Base-by-base conservation (phyloP, 1,284 basidiomycete genomes). In the Rhodotorula sp. region DNA sequence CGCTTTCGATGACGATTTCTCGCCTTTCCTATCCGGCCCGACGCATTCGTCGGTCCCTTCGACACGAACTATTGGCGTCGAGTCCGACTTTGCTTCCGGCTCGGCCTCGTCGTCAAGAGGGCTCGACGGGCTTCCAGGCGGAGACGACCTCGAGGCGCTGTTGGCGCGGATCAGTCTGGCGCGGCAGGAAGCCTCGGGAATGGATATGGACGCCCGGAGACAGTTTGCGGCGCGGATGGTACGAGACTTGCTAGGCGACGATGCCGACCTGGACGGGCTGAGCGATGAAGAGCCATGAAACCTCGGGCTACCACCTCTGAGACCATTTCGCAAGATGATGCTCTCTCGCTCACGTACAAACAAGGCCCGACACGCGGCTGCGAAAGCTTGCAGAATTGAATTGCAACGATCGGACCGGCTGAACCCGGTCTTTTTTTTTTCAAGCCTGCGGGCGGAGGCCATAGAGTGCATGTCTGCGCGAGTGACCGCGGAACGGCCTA, bases 1-100 rank as follows among this genome's bases (percentile, higher is more conserved):
- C 23, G 16, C 60, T 12, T 75, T 75, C 49, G 71, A 75, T 7
- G 69, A 73, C 60, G 73, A 75, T 57, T 75, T 75, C 57, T 55
- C 70, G 19, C 66, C 73, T 2, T 75, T 75, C 60, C 67, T 71
- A 38, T 49, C 56, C 7, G 60, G 59, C 21, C 18, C 52, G 7
- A 15, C 18, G 21, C 28, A 47, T 18, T 48, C 59, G n/a, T 7
- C 31, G 50, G 10, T 6, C 14, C 47, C 18, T 15, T 2, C 28
- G 48, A 66, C 38, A 28, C 38, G 18, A 15, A 16, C 23, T 16
- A 15, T 31, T 60, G 52, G 5, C 21, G 12, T 16, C 55, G 16
- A 28, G 47, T 18, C 38, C 10, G 21, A 7, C 38, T 26, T 6
- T 48, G n/a, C 6, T 23, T 47, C 18, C n/a, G 21, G 1, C 28